Evolutionary conservation across 345 rosid species (phyloP).

Genomic region (Syzygium grande): DNA sequence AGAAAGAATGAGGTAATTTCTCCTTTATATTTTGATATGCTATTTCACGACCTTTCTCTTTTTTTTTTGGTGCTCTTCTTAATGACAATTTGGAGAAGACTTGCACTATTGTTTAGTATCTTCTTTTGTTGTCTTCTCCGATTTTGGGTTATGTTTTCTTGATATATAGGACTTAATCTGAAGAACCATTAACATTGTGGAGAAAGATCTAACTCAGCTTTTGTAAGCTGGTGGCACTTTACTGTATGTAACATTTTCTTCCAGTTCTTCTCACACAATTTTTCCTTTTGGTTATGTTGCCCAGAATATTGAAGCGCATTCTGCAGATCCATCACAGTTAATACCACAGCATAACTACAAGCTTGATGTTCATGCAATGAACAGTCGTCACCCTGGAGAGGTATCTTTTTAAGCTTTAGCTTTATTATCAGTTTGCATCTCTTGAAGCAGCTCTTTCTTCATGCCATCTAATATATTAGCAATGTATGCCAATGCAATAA

Average conservation of each 20-base stretch:
- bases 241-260: neutral
- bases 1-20: conserved; percentile 81
- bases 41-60: neutral
- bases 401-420: conserved; percentile 22
- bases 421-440: neutral
- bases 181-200: neutral
- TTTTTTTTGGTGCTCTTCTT: neutral
- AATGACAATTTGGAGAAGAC: neutral
- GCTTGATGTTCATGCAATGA: conserved; percentile 77
- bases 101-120: neutral
- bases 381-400: conserved; percentile 92
- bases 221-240: neutral
- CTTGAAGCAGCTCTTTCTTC: neutral
- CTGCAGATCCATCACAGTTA: conserved; percentile 68
- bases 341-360: conserved; percentile 98
- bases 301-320: conserved; percentile 66
- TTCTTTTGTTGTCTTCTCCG: neutral
- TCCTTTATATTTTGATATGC: neutral
- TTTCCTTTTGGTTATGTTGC: conserved; percentile 16
- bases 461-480: neutral
- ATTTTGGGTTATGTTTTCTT: neutral
- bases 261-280: neutral
- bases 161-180: neutral
- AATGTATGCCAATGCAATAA: neutral
- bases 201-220: neutral